Conservation (phyloP, 306 rosid genomes). For the Vigna unguiculata region DNA sequence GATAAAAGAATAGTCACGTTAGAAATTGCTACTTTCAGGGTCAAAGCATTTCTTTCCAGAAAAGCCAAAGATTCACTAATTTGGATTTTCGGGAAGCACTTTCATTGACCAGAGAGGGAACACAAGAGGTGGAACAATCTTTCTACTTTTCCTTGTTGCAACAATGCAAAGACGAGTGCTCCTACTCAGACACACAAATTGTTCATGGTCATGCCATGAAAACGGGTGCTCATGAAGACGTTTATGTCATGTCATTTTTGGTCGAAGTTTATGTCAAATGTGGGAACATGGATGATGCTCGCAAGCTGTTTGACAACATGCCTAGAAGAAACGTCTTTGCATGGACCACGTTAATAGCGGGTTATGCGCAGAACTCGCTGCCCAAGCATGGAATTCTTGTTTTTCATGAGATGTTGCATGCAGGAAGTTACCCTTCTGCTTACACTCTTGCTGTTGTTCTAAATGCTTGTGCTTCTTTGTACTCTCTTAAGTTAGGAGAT, state of each 20-base stretch:
- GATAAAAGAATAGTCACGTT: not conserved
- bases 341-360: slow-evolving; percentile 79
- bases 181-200: slow-evolving; percentile 51
- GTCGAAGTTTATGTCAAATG: slow-evolving; percentile 78
- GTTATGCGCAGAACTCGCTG: slow-evolving; percentile 65
- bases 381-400: slow-evolving; percentile 62
- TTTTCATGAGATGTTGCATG: slow-evolving; percentile 75
- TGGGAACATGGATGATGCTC: slow-evolving; percentile 66
- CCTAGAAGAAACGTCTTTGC: slow-evolving; percentile 61
- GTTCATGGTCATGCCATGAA: slow-evolving; percentile 77
- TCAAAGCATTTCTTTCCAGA: slow-evolving; percentile 60
- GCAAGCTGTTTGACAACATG: slow-evolving; percentile 63
- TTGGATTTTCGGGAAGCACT: slow-evolving; percentile 71
- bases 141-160: slow-evolving; percentile 68
- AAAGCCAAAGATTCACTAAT: slow-evolving; percentile 51
- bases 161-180: slow-evolving; percentile 60
- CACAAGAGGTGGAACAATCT: slow-evolving; percentile 50
- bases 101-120: slow-evolving; percentile 50
- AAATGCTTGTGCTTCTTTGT: slow-evolving; percentile 69
- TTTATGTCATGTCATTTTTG: slow-evolving; percentile 61
- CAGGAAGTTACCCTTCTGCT: slow-evolving; percentile 73
- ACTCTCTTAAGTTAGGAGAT: slow-evolving; percentile 59
- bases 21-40: slow-evolving; percentile 49
- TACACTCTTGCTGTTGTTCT: slow-evolving; percentile 71
- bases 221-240: slow-evolving; percentile 66